phyloP scores from a whole-genome alignment of 78 protist genomes.

The Emiliania huxleyi region DNA sequence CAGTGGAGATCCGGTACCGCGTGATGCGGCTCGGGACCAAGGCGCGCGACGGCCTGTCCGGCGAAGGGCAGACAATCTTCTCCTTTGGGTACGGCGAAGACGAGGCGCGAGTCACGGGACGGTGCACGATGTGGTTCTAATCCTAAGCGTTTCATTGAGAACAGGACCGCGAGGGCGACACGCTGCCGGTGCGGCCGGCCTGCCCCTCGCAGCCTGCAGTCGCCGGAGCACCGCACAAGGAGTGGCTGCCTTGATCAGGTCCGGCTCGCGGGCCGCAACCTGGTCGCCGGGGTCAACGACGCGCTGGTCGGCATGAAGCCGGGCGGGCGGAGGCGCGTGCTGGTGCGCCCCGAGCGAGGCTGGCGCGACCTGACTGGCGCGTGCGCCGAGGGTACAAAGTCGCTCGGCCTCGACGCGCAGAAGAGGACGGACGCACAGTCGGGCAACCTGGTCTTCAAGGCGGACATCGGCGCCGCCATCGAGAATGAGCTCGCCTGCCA shows the following conservation, averaged over 20 bases:
- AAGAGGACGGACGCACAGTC: too few species aligned
- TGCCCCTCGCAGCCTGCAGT: too few species aligned
- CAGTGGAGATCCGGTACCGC: slow-evolving; percentile 9
- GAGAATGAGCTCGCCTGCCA: not conserved
- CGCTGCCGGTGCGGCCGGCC: too few species aligned
- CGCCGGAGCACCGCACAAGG: too few species aligned
- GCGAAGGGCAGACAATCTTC: slow-evolving; percentile 27
- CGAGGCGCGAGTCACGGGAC: too few species aligned
- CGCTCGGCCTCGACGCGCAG: too few species aligned
- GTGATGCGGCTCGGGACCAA: slow-evolving; percentile 34
- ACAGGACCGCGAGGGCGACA: too few species aligned
- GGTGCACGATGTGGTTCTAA: too few species aligned
- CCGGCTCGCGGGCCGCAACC: not conserved
- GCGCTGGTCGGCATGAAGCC: slow-evolving; percentile 19
- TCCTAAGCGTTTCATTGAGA: too few species aligned
- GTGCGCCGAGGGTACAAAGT: not conserved
- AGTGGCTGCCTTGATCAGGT: not conserved
- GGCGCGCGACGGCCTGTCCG: slow-evolving; percentile 36
- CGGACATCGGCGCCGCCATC: not conserved
- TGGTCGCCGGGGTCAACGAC: not conserved
- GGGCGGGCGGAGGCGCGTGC: slow-evolving; percentile 27
- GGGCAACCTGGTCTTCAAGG: not conserved
- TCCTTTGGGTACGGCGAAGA: slow-evolving; percentile 38
- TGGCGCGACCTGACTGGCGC: not conserved
- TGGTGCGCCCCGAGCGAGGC: slow-evolving; percentile 46